A percentile compares a stretch with the other conserved stretches of the same genome.
Conservation (phyloP, 2,329 filamentous ascomycete genomes). For the Fusarium sp. region DNA sequence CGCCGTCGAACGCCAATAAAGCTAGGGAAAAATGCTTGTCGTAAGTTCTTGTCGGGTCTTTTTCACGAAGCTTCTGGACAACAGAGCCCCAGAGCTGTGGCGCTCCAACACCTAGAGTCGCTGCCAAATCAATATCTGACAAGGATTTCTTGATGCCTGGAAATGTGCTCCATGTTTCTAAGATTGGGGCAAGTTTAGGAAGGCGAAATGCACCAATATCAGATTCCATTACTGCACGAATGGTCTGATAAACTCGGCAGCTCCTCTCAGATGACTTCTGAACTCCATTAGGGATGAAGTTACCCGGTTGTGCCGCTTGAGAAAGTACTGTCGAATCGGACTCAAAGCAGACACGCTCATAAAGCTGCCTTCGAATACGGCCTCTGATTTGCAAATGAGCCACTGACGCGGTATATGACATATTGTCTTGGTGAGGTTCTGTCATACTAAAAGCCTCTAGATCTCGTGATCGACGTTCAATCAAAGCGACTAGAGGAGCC, state of each 20-base stretch:
- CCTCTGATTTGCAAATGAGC: constrained; percentile 1
- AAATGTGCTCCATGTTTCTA: not conserved
- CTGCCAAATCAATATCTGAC: not conserved
- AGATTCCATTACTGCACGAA: not conserved
- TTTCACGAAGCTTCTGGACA: constrained; percentile 34
- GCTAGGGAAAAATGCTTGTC: constrained; percentile 5
- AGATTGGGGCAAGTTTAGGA: not conserved
- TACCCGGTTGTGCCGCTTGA: not conserved
- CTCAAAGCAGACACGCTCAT: constrained; percentile 21
- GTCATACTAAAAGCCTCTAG: constrained; percentile 37
- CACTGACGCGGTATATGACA: not conserved
- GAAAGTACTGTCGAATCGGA: not conserved
- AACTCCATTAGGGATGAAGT: not conserved
- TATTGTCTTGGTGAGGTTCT: not conserved
- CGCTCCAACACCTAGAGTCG: constrained; percentile 62
- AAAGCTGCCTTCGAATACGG: constrained; percentile 17
- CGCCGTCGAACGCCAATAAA: constrained; percentile 4
- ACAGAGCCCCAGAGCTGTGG: constrained; percentile 61
- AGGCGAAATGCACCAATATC: fast-evolving
- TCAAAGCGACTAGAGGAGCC: constrained; percentile 38
- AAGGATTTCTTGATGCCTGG: not conserved
- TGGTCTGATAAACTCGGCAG: constrained; percentile 2
- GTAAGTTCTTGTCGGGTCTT: not conserved
- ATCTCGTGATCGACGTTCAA: constrained; percentile 43
- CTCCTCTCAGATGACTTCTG: not conserved